Evolutionary conservation across 805 yeast species (phyloP).

Genomic region (Zygosaccharomyces kombuchaensis): DNA sequence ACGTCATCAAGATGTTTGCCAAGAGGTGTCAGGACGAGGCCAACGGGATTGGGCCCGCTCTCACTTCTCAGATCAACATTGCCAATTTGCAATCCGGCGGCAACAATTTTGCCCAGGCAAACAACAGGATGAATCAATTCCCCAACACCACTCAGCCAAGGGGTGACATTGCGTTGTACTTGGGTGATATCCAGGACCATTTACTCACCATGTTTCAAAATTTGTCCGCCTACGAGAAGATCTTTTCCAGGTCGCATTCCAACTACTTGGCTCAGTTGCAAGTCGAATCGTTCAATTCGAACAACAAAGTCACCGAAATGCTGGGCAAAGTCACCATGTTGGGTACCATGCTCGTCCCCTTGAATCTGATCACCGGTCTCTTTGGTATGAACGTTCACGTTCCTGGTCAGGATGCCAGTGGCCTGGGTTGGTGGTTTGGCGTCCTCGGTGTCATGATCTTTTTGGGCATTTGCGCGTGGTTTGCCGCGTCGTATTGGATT

Average conservation of each 20-base stretch:
- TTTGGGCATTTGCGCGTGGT: slow-evolving; percentile 38
- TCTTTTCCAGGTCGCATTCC: slow-evolving; percentile 85
- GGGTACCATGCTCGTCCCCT: slow-evolving; percentile 87
- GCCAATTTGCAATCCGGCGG: slow-evolving; percentile 33
- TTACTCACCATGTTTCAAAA: slow-evolving; percentile 94
- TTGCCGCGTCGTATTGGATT: slow-evolving; percentile 42
- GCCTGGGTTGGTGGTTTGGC: slow-evolving; percentile 64
- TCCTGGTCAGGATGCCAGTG: slow-evolving; percentile 51
- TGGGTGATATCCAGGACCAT: slow-evolving; percentile 97
- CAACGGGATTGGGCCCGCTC: slow-evolving; percentile 40
- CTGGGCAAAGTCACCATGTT: slow-evolving; percentile 83
- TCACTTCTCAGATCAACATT: slow-evolving; percentile 38
- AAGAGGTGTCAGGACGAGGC: slow-evolving; percentile 81
- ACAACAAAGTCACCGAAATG: slow-evolving; percentile 79
- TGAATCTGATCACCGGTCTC: slow-evolving; percentile 84
- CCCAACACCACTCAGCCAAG: slow-evolving; percentile 55
- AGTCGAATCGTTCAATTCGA: slow-evolving; percentile 84
- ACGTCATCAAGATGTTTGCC: slow-evolving; percentile 93
- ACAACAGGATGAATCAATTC: slow-evolving; percentile 10
- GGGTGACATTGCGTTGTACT: slow-evolving; percentile 84
- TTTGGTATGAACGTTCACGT: slow-evolving; percentile 94
- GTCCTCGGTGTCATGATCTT: slow-evolving; percentile 51
- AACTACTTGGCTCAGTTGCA: slow-evolving; percentile 91
- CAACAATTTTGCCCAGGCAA: slow-evolving; percentile 5
- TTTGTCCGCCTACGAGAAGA: slow-evolving; percentile 84